These are phyloP conservation scores for Daldinia bambusicola DNA, from an alignment of 495 filamentous ascomycete genomes.

Conservation along the genomic window DNA sequence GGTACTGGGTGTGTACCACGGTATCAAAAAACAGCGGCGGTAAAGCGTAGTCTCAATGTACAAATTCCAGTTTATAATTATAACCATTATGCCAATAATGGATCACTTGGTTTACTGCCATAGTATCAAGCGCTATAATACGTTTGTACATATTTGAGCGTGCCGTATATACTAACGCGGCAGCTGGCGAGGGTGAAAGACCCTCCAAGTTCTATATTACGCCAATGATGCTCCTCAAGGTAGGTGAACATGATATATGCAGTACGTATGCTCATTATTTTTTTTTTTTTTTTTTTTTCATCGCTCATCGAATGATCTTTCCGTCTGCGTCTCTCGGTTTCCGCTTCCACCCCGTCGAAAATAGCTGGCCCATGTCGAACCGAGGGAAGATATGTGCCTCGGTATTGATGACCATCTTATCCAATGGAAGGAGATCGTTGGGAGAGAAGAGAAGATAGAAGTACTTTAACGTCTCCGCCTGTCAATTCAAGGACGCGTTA, in stretches of 20 bases:
- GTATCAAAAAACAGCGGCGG: background rate
- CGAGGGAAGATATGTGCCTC: slow-evolving; percentile 92
- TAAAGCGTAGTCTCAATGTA: background rate
- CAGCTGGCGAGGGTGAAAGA: slow-evolving; percentile 10
- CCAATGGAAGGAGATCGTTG: slow-evolving; percentile 81
- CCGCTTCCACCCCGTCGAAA: slow-evolving; percentile 89
- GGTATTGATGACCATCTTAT: slow-evolving; percentile 91
- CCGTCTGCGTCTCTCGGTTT: slow-evolving; percentile 64
- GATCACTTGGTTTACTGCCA: background rate
- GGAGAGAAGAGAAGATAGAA: slow-evolving; percentile 95
- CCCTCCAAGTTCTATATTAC: slow-evolving; percentile 16
- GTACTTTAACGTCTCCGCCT: slow-evolving; percentile 98
- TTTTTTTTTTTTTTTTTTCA: too few species aligned
- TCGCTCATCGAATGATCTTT: slow-evolving; percentile 43
- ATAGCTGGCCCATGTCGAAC: slow-evolving; percentile 79
- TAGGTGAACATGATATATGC: slow-evolving; percentile 23
- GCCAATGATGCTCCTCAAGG: slow-evolving; percentile 28
- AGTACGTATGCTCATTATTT: slow-evolving; percentile 21
- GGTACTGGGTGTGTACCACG: background rate
- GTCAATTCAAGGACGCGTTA: slow-evolving; percentile 20
- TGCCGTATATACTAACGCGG: slow-evolving; percentile 27
- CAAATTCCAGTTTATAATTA: background rate
- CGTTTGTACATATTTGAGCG: slow-evolving; percentile 27
- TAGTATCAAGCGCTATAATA: background rate
- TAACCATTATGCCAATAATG: background rate